Base-by-base conservation (phyloP, 2,329 filamentous ascomycete genomes). In the Fusarium mundagurra region DNA sequence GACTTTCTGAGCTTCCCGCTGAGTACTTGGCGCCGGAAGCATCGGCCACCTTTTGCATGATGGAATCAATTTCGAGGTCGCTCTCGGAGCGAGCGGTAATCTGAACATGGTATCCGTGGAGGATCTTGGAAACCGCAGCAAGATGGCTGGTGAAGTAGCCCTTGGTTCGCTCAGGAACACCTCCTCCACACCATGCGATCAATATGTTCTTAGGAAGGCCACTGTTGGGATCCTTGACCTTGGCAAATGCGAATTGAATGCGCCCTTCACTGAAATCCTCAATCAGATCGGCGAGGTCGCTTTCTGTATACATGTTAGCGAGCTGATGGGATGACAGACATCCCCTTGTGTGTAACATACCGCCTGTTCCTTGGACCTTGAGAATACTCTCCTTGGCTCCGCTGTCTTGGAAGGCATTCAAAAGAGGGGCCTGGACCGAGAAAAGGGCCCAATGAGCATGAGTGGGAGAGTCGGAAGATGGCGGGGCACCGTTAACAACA, bases 71-170 rank as follows among this genome's bases (percentile, higher is more conserved):
- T 34, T 93, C 94, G 71, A 99, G 90, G 81, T 98, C 95, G 80
- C 90, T 90, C 72, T 98, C 94, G 72, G 95, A 97, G 70, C 96
- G 94, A 69, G 96, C 96, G 60, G 95, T 98, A 78, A 99, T 93
- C 85, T 99, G 96, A 67, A 99, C 95, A 82, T 99, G 96, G 83
- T 98, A 99, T 76, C 96, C 95, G 85, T 98, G 95, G 47, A 99
- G 90, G 76, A 98, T 88, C 84, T 98, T 98, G 71, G 95, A 92
- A 43, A 98, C 95, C 54, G 94, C 92, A 69, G 93, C 92, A 54
- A 96, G 87, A 84, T 99, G 96, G 85, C 95, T 98, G 76, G 94
- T 98, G 82, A 99, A 99, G 85, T 98, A 98, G 75, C 96, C 96
- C 85, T 98, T 99, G 71, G 96, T 98, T 79, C 96, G 89, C 85